A percentile compares a stretch with the other conserved stretches of the same genome.
These are phyloP conservation scores for Penicillium bialowiezense DNA, from an alignment of 495 filamentous ascomycete genomes.

Conservation along the genomic window DNA sequence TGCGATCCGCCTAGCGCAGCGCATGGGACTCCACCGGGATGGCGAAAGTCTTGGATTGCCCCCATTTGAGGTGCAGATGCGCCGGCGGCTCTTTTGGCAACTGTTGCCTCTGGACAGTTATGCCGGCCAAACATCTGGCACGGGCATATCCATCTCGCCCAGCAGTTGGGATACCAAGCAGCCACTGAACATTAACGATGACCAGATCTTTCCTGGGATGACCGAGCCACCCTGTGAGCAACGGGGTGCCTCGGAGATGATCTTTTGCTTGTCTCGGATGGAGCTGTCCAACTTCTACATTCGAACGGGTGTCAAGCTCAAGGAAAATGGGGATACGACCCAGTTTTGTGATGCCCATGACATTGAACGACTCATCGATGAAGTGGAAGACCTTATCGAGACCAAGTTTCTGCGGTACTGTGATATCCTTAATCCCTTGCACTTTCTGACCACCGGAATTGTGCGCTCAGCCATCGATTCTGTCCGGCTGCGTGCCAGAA, in stretches of 20 bases:
- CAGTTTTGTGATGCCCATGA: constrained; percentile 29
- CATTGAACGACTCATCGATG: constrained; percentile 35
- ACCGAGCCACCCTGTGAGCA: constrained; percentile 33
- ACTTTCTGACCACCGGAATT: constrained; percentile 63
- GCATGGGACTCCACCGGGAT: constrained; percentile 49
- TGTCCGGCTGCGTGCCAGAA: constrained; percentile 14
- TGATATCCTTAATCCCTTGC: constrained; percentile 55
- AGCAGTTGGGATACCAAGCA: constrained; percentile 26
- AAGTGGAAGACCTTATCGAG: constrained; percentile 27
- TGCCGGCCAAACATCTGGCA: constrained; percentile 29
- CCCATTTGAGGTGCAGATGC: constrained; percentile 48
- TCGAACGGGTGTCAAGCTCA: constrained; percentile 9
- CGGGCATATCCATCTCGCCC: constrained; percentile 16
- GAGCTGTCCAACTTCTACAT: constrained; percentile 23
- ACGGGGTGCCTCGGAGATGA: constrained; percentile 68
- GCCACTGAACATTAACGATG: constrained; percentile 56
- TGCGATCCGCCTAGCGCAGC: constrained; percentile 45
- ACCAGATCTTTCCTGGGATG: constrained; percentile 46
- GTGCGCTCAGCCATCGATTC: constrained; percentile 15
- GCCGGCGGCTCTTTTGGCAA: constrained; percentile 48
- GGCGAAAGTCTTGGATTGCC: constrained; percentile 38
- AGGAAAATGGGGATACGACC: constrained; percentile 1
- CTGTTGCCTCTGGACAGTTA: constrained; percentile 38
- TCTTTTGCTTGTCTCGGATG: constrained; percentile 67
- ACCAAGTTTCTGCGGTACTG: constrained; percentile 52